A percentile compares a stretch with the other conserved stretches of the same genome.
Evolutionary conservation across 2,329 filamentous ascomycete genomes (phyloP).

Genomic region (Didymella pinodella): DNA sequence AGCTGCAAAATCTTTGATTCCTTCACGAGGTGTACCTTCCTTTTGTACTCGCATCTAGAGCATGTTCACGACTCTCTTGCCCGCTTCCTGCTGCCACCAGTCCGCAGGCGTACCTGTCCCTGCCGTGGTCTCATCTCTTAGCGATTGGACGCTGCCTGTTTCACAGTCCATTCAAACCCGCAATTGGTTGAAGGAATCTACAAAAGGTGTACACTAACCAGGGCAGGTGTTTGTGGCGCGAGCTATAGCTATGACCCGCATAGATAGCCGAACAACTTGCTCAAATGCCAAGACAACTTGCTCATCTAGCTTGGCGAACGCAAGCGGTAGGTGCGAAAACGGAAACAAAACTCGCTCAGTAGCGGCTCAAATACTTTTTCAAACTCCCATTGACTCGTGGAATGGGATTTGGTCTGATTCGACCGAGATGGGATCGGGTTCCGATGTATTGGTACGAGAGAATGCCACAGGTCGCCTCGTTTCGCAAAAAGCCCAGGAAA

Average conservation of each 20-base stretch:
- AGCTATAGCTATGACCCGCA: conserved; percentile 34
- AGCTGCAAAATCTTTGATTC: background rate
- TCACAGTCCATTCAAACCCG: background rate
- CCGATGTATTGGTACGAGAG: background rate
- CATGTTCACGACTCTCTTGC: background rate
- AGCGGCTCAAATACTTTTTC: background rate
- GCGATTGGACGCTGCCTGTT: conserved; percentile 10
- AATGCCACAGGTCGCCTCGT: conserved; percentile 4
- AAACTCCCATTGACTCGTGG: background rate
- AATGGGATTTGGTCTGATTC: background rate
- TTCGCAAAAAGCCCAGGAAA: too few relatives aligned
- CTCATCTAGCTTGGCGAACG: conserved; percentile 26
- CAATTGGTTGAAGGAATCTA: conserved; percentile 7
- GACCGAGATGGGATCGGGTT: background rate
- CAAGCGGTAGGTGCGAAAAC: conserved; percentile 15
- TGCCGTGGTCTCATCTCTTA: background rate
- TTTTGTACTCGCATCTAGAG: conserved; percentile 20
- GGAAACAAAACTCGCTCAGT: conserved; percentile 14
- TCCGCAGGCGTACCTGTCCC: background rate
- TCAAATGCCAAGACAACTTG: background rate
- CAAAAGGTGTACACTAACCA: conserved; percentile 17
- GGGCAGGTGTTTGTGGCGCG: conserved; percentile 32
- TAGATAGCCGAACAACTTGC: background rate
- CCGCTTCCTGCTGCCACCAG: conserved; percentile 15
- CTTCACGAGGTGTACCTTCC: background rate